Percentiles rank a stretch among this genome's conserved stretches.
Evolutionary conservation across 352 stramenopile species (phyloP).

Genomic region (Phytopythium mirpurense): DNA sequence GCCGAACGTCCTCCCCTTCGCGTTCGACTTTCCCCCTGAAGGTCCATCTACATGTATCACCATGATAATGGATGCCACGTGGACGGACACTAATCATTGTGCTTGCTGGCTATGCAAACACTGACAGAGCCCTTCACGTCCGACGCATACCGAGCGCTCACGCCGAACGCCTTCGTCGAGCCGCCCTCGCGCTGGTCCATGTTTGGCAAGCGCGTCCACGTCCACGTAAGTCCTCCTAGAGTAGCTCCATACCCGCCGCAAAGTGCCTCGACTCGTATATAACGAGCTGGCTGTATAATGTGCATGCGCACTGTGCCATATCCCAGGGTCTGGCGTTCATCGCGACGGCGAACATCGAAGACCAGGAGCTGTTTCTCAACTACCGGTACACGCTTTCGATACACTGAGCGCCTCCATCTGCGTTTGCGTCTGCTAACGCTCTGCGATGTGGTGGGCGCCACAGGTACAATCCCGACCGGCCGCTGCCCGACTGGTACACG

Average conservation of each 20-base stretch:
- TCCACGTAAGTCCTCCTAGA: slow-evolving; percentile 55
- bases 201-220: slow-evolving; percentile 79
- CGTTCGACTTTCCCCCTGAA: slow-evolving; percentile 76
- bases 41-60: slow-evolving; percentile 18
- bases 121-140: slow-evolving; percentile 58
- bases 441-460: background rate
- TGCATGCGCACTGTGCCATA: no score
- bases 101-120: background rate
- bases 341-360: slow-evolving; percentile 66
- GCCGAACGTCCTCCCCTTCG: slow-evolving; percentile 79
- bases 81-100: background rate
- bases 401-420: background rate
- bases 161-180: slow-evolving; percentile 80
- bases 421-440: background rate
- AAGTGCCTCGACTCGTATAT: no score
- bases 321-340: slow-evolving; percentile 78
- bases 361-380: slow-evolving; percentile 83
- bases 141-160: slow-evolving; percentile 54
- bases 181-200: slow-evolving; percentile 74
- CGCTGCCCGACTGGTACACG: slow-evolving; percentile 78
- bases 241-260: no score
- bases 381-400: slow-evolving; percentile 34
- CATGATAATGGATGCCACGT: background rate
- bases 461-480: slow-evolving; percentile 76
- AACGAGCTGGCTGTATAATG: no score